Evolutionary conservation across 1,284 basidiomycete species (phyloP).

Genomic region (Cystobasidium pallidum): DNA sequence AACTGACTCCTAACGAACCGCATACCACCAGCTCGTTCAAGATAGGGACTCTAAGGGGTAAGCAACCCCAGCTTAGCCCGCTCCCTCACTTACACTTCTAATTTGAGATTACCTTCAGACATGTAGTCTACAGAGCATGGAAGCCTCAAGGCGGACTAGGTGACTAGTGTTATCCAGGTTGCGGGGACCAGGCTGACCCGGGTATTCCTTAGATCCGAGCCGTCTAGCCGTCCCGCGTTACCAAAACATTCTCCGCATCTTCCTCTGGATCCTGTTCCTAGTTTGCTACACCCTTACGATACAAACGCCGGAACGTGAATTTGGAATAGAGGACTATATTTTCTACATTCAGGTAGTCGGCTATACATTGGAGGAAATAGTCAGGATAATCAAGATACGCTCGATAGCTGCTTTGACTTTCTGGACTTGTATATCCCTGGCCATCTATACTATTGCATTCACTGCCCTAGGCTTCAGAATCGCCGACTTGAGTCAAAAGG

Average conservation of each 20-base stretch:
- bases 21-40: conserved; percentile 37
- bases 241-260: conserved; percentile 60
- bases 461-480: conserved; percentile 74
- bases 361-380: conserved; percentile 52
- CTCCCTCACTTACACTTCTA: background rate
- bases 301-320: conserved; percentile 53
- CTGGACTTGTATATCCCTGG: conserved; percentile 73
- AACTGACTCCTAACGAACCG: background rate
- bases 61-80: background rate
- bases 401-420: conserved; percentile 67
- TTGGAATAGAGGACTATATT: conserved; percentile 48
- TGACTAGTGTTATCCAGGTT: conserved; percentile 46
- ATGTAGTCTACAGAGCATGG: conserved; percentile 44
- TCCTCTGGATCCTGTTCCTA: conserved; percentile 82
- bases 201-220: conserved; percentile 70
- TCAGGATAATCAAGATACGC: conserved; percentile 66
- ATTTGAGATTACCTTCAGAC: background rate
- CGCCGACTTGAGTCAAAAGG: conserved; percentile 63
- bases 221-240: conserved; percentile 85
- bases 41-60: conserved; percentile 37
- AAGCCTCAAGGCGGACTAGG: conserved; percentile 55
- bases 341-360: conserved; percentile 50
- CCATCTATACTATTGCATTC: conserved; percentile 72
- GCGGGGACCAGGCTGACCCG: no score
- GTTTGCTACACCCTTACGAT: conserved; percentile 64